Conservation (phyloP, 2,329 filamentous ascomycete genomes). For the Mycosphaerella sp. region DNA sequence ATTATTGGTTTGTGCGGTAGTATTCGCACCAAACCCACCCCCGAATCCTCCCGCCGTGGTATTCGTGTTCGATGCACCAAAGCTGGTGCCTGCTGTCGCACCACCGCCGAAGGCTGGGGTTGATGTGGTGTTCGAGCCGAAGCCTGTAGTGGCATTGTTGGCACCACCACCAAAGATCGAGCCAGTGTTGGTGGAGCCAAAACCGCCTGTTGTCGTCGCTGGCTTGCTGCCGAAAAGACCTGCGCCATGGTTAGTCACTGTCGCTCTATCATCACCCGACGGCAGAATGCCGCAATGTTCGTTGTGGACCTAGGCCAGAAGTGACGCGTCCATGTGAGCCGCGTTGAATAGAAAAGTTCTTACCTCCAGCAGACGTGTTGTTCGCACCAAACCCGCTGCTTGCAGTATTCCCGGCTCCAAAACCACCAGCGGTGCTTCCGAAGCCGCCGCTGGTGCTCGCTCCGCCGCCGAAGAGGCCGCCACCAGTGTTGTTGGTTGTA, state of each 20-base stretch:
- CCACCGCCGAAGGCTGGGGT: conserved; percentile 12
- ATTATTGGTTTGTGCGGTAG: conserved; percentile 49
- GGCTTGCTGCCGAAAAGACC: conserved; percentile 35
- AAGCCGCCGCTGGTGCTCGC: conserved; percentile 24
- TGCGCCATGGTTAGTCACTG: conserved; percentile 28
- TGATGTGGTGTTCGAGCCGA: conserved; percentile 26
- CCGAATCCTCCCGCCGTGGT: conserved; percentile 22
- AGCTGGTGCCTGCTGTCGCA: conserved; percentile 27
- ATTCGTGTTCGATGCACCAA: conserved; percentile 34
- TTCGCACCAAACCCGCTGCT: conserved; percentile 37
- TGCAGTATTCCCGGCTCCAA: conserved; percentile 21
- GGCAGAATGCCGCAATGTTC: not conserved
- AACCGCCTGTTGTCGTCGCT: conserved; percentile 40
- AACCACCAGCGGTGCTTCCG: conserved; percentile 25
- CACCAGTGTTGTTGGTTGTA: conserved; percentile 26
- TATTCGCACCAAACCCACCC: conserved; percentile 31
- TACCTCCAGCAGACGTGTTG: conserved; percentile 29
- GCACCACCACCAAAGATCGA: conserved; percentile 37
- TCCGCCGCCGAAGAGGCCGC: conserved; percentile 30
- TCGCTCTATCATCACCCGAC: not conserved
- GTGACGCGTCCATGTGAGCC: not conserved
- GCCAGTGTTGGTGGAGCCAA: conserved; percentile 40
- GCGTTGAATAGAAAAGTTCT: conserved; percentile 20
- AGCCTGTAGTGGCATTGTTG: conserved; percentile 35
- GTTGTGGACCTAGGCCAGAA: not conserved